Evolutionary conservation across 108 stramenopile species (phyloP), one percentile per base, ranked within the genome.

Genomic region (Skeletonema costatum): DNA sequence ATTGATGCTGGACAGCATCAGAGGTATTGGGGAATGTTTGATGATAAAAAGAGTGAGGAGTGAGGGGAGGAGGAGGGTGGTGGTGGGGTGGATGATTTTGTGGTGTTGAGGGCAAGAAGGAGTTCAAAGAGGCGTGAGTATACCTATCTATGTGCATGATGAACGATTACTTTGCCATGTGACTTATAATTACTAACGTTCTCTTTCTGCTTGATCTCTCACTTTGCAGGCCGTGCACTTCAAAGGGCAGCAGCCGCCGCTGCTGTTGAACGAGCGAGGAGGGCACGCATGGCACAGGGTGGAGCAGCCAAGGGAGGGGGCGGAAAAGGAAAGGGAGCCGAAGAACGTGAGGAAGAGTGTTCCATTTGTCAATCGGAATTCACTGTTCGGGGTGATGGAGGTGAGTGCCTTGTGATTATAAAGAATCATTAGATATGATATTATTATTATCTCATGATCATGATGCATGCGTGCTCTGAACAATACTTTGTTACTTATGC

Each of bases 21-120:
- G 12, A 33, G 13, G 60, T 61, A 61, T 33, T 61, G 60, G 60
- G 60, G 60, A 33, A 61, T 61, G 32, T 61, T 61, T 33, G 60
- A 33, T 14, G 19, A 4, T 3, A 61, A 13, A 16, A 61, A 33
- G 32, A 16, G 60, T 31, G 35, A 25, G 25, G 25, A n/a, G 25
- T 25, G 25, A 25, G 25, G 25, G 13, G 21, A 29, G 32, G 60
- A 5, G 59, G 13, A 12, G 0, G 39, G 11, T 9, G 39, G 7
- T 11, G 39, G 8, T 2, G 39, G 5, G 16, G 11, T 2, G 44
- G n/a, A 31, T 31, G 60, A 61, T 61, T 61, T 61, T 31, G 60
- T 16, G 14, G 60, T 21, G 14, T 33, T 61, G 21, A 61, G 25
- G 60, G 60, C 60, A 33, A 17, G 60, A 33, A 31, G 60, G 60